These are phyloP conservation scores for Lactuca sativa DNA, from an alignment of 129 eudicot genomes.

Conservation along the genomic window DNA sequence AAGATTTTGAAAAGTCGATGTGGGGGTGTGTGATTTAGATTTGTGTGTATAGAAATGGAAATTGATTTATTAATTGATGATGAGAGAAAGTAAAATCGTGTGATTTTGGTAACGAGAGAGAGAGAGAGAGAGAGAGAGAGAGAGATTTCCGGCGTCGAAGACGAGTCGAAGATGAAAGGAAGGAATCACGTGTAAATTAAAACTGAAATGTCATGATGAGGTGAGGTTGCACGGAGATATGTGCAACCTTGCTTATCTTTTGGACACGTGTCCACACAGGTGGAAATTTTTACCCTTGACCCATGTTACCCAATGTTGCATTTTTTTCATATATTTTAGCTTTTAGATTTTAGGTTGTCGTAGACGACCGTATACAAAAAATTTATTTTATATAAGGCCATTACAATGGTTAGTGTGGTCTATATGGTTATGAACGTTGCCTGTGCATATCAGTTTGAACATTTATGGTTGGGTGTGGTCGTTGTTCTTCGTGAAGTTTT, in stretches of 20 bases:
- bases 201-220: conserved; percentile 6
- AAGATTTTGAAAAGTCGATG: conserved; percentile 1
- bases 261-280: conserved; percentile 24
- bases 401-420: too few relatives aligned
- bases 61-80: neutral
- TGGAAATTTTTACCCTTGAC: neutral
- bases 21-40: conserved; percentile 22
- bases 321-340: too few relatives aligned
- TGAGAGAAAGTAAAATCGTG: conserved; percentile 1
- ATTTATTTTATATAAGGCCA: too few relatives aligned
- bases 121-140: conserved; percentile 27
- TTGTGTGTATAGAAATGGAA: conserved; percentile 1
- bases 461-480: too few relatives aligned
- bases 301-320: neutral
- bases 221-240: conserved; percentile 13
- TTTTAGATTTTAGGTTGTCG: too few relatives aligned
- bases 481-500: too few relatives aligned
- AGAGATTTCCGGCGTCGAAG: conserved; percentile 74
- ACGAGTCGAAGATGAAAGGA: conserved; percentile 45
- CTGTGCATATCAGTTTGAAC: too few relatives aligned
- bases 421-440: too few relatives aligned
- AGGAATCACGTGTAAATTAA: conserved; percentile 59
- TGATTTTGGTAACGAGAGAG: conserved; percentile 19
- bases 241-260: neutral
- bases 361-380: too few relatives aligned